Evolutionary conservation across 371 early-diverging fungal genomes (phyloP).

Genomic region (Mortierella sp.): DNA sequence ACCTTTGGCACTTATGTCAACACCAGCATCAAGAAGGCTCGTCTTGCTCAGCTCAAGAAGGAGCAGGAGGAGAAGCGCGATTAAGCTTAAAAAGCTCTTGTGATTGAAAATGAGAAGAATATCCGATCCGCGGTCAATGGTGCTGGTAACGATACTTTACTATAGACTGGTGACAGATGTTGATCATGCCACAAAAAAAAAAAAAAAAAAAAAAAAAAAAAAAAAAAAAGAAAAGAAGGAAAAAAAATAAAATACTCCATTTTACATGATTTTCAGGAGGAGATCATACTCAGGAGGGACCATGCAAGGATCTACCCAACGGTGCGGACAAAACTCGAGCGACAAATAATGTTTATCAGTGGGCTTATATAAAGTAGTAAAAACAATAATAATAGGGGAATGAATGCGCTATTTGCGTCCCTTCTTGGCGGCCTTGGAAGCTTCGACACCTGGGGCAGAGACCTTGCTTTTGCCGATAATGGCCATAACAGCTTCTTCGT

Average conservation of each 20-base stretch:
- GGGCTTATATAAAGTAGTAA: too few relatives aligned
- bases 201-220: neutral
- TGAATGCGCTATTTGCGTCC: conserved; percentile 25
- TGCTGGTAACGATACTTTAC: too few relatives aligned
- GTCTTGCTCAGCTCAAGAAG: conserved; percentile 58
- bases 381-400: neutral
- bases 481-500: conserved; percentile 81
- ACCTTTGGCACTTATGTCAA: conserved; percentile 87
- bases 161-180: neutral
- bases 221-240: neutral
- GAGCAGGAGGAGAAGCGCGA: conserved; percentile 48
- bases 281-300: too few relatives aligned
- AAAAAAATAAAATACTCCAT: neutral
- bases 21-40: conserved; percentile 75
- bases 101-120: too few relatives aligned
- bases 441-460: conserved; percentile 77
- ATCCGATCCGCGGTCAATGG: too few relatives aligned
- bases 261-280: neutral
- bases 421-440: conserved; percentile 66
- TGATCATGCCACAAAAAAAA: too few relatives aligned
- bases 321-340: too few relatives aligned
- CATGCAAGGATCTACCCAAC: too few relatives aligned
- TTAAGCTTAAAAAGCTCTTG: neutral
- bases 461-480: conserved; percentile 93
- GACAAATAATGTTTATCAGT: too few relatives aligned